Percentiles rank a stretch among this genome's conserved stretches.
These are phyloP conservation scores for Lithohypha guttulata DNA, from an alignment of 2,329 filamentous ascomycete genomes.

Conservation along the genomic window DNA sequence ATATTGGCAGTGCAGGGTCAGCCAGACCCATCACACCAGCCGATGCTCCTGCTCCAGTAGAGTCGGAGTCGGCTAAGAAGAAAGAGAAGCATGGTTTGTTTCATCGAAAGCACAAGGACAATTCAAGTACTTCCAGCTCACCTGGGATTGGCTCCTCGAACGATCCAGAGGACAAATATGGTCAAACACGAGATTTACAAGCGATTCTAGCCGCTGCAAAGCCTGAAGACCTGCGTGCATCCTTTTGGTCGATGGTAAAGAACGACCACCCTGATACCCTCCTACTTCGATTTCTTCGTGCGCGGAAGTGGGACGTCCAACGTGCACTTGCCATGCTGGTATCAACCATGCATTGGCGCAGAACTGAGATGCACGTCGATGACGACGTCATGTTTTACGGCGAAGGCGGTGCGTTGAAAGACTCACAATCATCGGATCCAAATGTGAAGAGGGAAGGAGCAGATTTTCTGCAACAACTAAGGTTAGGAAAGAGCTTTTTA, in stretches of 20 bases:
- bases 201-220: conserved; percentile 65
- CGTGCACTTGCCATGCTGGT: conserved; percentile 90
- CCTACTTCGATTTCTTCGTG: conserved; percentile 62
- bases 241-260: conserved; percentile 92
- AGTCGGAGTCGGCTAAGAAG: conserved; percentile 44
- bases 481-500: conserved; percentile 85
- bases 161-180: conserved; percentile 78
- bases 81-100: conserved; percentile 69
- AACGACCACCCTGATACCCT: conserved; percentile 86
- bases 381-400: conserved; percentile 73
- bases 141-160: conserved; percentile 25
- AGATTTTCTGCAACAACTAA: conserved; percentile 73
- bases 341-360: conserved; percentile 85
- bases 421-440: conserved; percentile 49
- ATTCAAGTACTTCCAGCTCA: conserved; percentile 30
- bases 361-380: conserved; percentile 74
- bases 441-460: conserved; percentile 56
- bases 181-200: conserved; percentile 75
- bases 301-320: conserved; percentile 88
- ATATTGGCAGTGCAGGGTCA: conserved; percentile 15
- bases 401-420: conserved; percentile 55
- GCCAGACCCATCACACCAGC: conserved; percentile 19
- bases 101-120: conserved; percentile 34
- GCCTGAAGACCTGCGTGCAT: conserved; percentile 65
- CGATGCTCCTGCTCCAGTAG: conserved; percentile 19